phyloP scores from a whole-genome alignment of 352 stramenopile species.

The Achlya hypogyna region DNA sequence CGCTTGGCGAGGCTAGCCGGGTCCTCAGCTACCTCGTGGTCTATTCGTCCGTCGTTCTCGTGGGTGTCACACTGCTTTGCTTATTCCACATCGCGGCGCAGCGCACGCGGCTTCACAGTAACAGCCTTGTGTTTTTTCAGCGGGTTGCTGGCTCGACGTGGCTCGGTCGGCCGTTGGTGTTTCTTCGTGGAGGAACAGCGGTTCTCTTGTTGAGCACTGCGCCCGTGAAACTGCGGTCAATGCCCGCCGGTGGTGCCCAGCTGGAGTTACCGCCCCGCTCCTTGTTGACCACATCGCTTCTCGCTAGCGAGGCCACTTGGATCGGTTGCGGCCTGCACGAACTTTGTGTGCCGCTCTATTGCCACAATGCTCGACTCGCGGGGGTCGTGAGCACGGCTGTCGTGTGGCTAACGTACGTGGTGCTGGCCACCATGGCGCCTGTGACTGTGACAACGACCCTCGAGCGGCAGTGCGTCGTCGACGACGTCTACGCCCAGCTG shows the following conservation, averaged over 20 bases:
- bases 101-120: neutral
- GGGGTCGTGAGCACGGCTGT: neutral
- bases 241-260: neutral
- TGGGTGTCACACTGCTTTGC: neutral
- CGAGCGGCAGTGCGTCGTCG: neutral
- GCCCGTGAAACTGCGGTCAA: no score
- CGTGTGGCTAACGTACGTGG: neutral
- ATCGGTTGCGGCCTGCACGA: neutral
- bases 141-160: neutral
- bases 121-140: neutral
- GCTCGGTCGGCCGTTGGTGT: neutral
- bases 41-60: neutral
- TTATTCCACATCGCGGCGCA: neutral
- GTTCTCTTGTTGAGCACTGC: neutral
- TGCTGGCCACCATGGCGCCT: neutral
- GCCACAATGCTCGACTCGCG: neutral
- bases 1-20: neutral
- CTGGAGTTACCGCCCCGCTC: neutral
- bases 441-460: neutral
- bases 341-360: neutral
- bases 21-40: neutral
- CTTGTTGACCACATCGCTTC: neutral
- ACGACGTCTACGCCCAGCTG: neutral
- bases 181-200: neutral
- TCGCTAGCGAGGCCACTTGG: slow-evolving; percentile 6